phyloP scores from a whole-genome alignment of 495 filamentous ascomycete species.

The Margaritispora aquatica region DNA sequence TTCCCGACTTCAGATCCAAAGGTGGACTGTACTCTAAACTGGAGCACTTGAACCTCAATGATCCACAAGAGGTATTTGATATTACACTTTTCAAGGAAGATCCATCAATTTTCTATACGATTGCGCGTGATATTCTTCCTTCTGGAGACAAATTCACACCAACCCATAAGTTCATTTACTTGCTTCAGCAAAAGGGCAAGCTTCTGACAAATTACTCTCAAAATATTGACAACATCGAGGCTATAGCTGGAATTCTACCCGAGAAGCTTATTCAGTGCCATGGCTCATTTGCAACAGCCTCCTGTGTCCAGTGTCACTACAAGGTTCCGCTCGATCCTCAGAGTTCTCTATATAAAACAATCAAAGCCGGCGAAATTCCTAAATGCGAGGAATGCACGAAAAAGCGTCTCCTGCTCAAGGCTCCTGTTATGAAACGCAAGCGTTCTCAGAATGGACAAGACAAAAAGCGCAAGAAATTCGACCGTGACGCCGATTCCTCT shows the following conservation, averaged over 20 bases:
- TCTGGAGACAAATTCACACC: conserved; percentile 69
- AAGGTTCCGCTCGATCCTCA: conserved; percentile 61
- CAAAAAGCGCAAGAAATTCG: conserved; percentile 30
- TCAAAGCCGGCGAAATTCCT: conserved; percentile 66
- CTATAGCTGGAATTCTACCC: conserved; percentile 70
- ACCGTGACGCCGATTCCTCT: conserved; percentile 53
- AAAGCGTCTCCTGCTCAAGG: conserved; percentile 19
- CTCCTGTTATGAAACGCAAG: conserved; percentile 64
- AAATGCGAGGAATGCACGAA: conserved; percentile 56
- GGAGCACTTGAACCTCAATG: conserved; percentile 59
- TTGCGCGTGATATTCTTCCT: conserved; percentile 88
- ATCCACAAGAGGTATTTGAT: conserved; percentile 94
- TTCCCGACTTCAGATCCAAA: conserved; percentile 83
- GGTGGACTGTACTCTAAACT: conserved; percentile 86
- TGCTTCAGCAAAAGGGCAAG: conserved; percentile 86
- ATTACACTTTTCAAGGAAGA: conserved; percentile 81
- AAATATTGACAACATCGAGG: conserved; percentile 97
- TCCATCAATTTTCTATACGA: conserved; percentile 83
- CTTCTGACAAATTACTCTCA: conserved; percentile 96
- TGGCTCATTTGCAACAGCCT: conserved; percentile 88
- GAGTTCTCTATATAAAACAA: conserved; percentile 60
- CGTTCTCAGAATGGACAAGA: conserved; percentile 54
- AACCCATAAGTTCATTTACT: conserved; percentile 90
- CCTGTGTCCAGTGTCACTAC: conserved; percentile 76
- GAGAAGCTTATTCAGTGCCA: conserved; percentile 95